Percentiles rank a stretch among this genome's conserved stretches.
These are phyloP conservation scores for Coemansia aciculifera DNA, from an alignment of 192 early-diverging fungal species.

Conservation along the genomic window DNA sequence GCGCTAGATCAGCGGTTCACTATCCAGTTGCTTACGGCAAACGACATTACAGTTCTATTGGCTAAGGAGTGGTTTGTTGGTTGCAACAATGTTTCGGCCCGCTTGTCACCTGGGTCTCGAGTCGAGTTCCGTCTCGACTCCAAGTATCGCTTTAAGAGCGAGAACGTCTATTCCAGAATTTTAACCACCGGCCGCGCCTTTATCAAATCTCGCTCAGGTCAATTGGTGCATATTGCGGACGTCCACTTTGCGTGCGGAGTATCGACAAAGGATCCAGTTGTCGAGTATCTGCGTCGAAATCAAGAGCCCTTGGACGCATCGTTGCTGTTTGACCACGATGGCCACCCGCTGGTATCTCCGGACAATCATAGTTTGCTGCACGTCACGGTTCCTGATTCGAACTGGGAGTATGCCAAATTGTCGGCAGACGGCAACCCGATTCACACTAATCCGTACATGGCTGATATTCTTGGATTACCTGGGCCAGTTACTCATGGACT, in stretches of 20 bases:
- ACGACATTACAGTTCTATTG: conserved; percentile 81
- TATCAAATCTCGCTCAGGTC: conserved; percentile 59
- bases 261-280: conserved; percentile 74
- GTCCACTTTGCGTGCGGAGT: conserved; percentile 71
- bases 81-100: conserved; percentile 6
- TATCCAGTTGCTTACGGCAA: conserved; percentile 61
- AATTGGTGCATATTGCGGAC: conserved; percentile 67
- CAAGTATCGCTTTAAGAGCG: conserved; percentile 60
- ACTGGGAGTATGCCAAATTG: conserved; percentile 74
- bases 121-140: conserved; percentile 83
- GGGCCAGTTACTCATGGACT: conserved; percentile 91
- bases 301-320: conserved; percentile 65
- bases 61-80: conserved; percentile 80
- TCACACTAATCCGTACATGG: conserved; percentile 91
- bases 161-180: conserved; percentile 64
- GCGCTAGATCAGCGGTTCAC: conserved; percentile 69
- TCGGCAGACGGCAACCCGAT: conserved; percentile 90
- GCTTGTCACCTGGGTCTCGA: conserved; percentile 55
- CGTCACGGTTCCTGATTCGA: conserved; percentile 64
- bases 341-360: conserved; percentile 25
- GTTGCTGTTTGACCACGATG: conserved; percentile 76
- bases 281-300: conserved; percentile 78
- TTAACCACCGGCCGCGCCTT: conserved; percentile 65
- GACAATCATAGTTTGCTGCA: not conserved
- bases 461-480: conserved; percentile 80